A percentile compares a stretch with the other conserved stretches of the same genome.
These are phyloP conservation scores for Imleria badia DNA, from an alignment of 768 basidiomycete species.

Conservation along the genomic window DNA sequence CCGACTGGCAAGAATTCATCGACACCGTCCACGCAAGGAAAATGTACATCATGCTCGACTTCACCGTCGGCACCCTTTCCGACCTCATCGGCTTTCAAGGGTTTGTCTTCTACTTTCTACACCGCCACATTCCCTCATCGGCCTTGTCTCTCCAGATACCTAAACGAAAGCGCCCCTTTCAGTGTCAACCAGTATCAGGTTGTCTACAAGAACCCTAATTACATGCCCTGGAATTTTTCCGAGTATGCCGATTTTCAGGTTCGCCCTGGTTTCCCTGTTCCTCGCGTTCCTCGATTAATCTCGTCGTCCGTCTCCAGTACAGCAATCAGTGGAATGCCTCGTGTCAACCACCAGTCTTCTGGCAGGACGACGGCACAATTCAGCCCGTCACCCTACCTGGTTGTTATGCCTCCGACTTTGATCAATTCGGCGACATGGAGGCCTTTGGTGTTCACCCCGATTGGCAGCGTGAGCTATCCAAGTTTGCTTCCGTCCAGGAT, in stretches of 20 bases:
- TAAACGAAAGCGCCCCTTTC: slow-evolving; percentile 84
- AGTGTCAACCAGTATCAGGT: slow-evolving; percentile 67
- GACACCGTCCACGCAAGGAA: slow-evolving; percentile 74
- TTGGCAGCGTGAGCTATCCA: slow-evolving; percentile 91
- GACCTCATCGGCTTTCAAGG: slow-evolving; percentile 85
- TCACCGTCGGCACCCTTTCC: slow-evolving; percentile 90
- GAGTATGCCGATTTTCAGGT: slow-evolving; percentile 83
- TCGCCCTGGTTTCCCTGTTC: slow-evolving; percentile 17
- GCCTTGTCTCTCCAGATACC: slow-evolving; percentile 40
- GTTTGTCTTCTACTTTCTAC: slow-evolving; percentile 41
- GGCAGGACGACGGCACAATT: slow-evolving; percentile 71
- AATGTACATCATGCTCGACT: slow-evolving; percentile 94
- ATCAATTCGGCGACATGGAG: slow-evolving; percentile 96
- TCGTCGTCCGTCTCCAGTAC: slow-evolving; percentile 40
- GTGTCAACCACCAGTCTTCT: slow-evolving; percentile 77
- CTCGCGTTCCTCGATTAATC: not conserved
- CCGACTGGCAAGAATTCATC: slow-evolving; percentile 76
- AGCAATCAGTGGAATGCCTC: slow-evolving; percentile 69
- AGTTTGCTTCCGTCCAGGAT: slow-evolving; percentile 96
- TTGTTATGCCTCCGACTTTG: slow-evolving; percentile 83
- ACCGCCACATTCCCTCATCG: slow-evolving; percentile 14
- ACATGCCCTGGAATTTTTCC: slow-evolving; percentile 84
- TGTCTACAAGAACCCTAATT: slow-evolving; percentile 71
- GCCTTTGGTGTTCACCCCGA: slow-evolving; percentile 96
- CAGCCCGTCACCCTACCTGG: slow-evolving; percentile 55